A percentile compares a stretch with the other conserved stretches of the same genome.
Evolutionary conservation across 169 alveolate genomes (phyloP).

Genomic region (Babesia ovis): DNA sequence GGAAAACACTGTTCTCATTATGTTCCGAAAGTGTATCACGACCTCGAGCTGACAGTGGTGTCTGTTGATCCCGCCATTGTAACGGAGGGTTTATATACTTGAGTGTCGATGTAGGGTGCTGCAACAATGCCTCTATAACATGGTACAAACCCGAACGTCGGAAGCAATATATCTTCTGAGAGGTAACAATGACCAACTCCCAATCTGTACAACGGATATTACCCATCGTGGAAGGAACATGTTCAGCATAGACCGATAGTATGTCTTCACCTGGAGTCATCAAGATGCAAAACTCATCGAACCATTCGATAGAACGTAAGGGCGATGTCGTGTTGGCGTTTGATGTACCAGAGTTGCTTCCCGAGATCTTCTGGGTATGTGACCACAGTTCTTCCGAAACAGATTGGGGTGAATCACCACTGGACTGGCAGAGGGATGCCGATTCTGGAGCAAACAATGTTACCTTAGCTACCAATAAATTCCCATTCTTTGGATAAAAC

Average conservation of each 20-base stretch:
- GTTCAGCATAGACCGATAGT: conserved; percentile 4
- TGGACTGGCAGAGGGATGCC: conserved; percentile 34
- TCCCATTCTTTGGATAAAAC: conserved; percentile 22
- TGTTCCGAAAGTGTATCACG: neutral
- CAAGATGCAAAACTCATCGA: conserved; percentile 41
- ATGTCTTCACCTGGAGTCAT: conserved; percentile 44
- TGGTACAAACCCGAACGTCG: neutral
- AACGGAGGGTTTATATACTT: conserved; percentile 20
- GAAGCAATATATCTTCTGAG: conserved; percentile 12
- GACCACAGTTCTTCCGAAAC: conserved; percentile 60
- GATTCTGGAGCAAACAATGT: conserved; percentile 20
- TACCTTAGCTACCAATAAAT: conserved; percentile 22
- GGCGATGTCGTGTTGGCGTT: neutral
- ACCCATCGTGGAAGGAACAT: neutral
- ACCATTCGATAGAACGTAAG: conserved; percentile 48
- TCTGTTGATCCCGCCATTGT: neutral
- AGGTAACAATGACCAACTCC: conserved; percentile 16
- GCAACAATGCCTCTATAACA: conserved; percentile 12
- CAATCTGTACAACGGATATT: neutral
- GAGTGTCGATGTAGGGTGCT: conserved; percentile 16
- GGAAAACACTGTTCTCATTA: conserved; percentile 5
- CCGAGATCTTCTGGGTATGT: conserved; percentile 19
- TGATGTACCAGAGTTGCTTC: neutral
- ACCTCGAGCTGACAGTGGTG: neutral
- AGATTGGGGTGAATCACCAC: conserved; percentile 31